Conservation (phyloP, 2,329 filamentous ascomycete genomes). For the Cytospora leucostoma region DNA sequence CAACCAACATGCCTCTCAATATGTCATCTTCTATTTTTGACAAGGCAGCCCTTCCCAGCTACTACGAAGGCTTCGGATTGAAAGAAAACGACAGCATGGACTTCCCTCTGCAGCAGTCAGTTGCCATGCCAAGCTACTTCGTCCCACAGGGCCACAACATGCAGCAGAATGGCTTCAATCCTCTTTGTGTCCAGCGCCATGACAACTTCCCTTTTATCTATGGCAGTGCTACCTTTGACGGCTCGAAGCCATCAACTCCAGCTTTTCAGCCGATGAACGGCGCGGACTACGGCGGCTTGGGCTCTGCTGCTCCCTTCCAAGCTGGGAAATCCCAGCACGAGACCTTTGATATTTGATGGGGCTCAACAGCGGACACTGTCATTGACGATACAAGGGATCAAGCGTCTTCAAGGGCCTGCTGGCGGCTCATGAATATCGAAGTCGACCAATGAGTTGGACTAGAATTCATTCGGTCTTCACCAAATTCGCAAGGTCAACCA, state of each 20-base stretch:
- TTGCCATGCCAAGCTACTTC: constrained; percentile 10
- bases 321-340: constrained; percentile 17
- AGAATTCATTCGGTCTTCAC: neutral
- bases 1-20: constrained; percentile 25
- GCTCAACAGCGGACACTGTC: neutral
- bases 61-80: constrained; percentile 23
- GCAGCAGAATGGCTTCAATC: constrained; percentile 35
- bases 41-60: neutral
- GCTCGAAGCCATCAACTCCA: constrained; percentile 10
- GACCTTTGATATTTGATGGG: constrained; percentile 18
- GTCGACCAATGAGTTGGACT: neutral
- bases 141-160: constrained; percentile 18
- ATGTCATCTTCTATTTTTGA: constrained; percentile 17
- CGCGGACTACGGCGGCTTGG: constrained; percentile 7
- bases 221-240: constrained; percentile 12
- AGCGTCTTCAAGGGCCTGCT: neutral
- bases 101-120: constrained; percentile 18
- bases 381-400: neutral
- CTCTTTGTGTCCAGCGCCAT: constrained; percentile 37
- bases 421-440: neutral
- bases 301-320: constrained; percentile 17
- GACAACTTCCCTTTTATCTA: constrained; percentile 31
- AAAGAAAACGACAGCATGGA: constrained; percentile 32
- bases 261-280: constrained; percentile 11
- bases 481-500: neutral